Base-by-base conservation (phyloP, 306 rosid species). In the Comarum palustre region DNA sequence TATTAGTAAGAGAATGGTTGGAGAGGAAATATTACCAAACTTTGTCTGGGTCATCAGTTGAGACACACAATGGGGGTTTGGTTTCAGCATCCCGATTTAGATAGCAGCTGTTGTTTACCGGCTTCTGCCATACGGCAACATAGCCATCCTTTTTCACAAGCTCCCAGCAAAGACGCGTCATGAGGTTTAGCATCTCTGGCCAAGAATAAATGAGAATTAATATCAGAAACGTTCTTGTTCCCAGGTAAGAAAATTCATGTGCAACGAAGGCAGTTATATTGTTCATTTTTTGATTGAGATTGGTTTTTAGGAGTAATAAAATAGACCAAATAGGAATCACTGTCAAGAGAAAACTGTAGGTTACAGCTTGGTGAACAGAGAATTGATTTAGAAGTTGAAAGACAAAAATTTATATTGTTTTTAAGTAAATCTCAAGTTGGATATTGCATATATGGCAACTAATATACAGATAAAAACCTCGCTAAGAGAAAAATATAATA, bases 141-240 rank as follows among this genome's bases (percentile, higher is more conserved):
- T 93, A 93, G 36, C 96, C 96, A 75, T 91, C 92, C 74, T 87
- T 93, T 77, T 89, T 87, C 79, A 93, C 81, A 62, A 91, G 89
- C 19, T 85, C 80, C 98, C 98, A 93, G 87, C 98, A 93, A 52
- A 93, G 97, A 39, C 90, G 92, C 58, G 85, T 78, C 24, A 96
- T 93, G 51, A 93, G 94, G 79, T 89, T 89, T 63, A 93, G 88
- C 98, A 93, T 93, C 83, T 87, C 98, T 93, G 97, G 45, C 55
- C 66, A 79, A 13, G 75, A 70, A 72, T 59, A 68, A 71, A 29
- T 52, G 76, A 15, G 68, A 27, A 68, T 14, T 45, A 20, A 77
- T 15, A 24, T 68, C 9, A 68, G 1, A 48, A 10, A 16, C 12
- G 34, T 61, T 73, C 61, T 29, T 58, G 52, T 41, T 72, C 16